Evolutionary conservation across 495 filamentous ascomycete genomes (phyloP).

Genomic region (Penicillium riverlandense): DNA sequence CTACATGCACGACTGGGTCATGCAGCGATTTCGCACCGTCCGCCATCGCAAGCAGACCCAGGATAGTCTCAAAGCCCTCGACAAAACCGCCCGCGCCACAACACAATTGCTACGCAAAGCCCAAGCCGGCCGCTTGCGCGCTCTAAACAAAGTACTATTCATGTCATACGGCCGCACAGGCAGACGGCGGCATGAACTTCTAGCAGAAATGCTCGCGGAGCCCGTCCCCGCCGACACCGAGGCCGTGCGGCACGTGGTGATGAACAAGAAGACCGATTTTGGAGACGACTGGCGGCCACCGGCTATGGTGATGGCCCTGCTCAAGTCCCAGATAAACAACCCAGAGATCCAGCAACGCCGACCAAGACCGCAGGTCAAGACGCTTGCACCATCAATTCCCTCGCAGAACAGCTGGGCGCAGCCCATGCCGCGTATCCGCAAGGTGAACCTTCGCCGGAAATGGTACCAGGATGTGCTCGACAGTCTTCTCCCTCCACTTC

Average conservation of each 20-base stretch:
- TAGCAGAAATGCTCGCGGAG: constrained; percentile 38
- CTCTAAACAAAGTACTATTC: constrained; percentile 54
- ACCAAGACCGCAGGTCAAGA: constrained; percentile 25
- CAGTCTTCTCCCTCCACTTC: constrained; percentile 65
- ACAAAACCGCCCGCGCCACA: neutral
- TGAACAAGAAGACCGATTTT: constrained; percentile 6
- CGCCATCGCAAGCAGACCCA: neutral
- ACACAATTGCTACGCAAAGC: constrained; percentile 17
- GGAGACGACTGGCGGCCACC: constrained; percentile 33
- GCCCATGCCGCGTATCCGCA: constrained; percentile 44
- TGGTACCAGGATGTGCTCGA: constrained; percentile 52
- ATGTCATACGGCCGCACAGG: constrained; percentile 71
- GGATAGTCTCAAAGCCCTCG: constrained; percentile 1
- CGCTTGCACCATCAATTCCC: constrained; percentile 46
- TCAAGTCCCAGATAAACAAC: constrained; percentile 31
- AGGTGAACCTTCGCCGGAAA: constrained; percentile 48
- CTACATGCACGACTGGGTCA: constrained; percentile 51
- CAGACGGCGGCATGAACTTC: constrained; percentile 55
- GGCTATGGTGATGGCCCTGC: constrained; percentile 20
- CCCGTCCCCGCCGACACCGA: constrained; percentile 25
- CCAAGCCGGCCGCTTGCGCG: constrained; percentile 29
- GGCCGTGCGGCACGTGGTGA: constrained; percentile 14
- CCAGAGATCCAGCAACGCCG: constrained; percentile 10
- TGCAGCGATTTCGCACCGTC: constrained; percentile 45
- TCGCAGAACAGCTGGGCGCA: constrained; percentile 56